A percentile compares a stretch with the other conserved stretches of the same genome.
These are phyloP conservation scores for Leishmania tarentolae DNA, from an alignment of 208 protist genomes.

Conservation along the genomic window DNA sequence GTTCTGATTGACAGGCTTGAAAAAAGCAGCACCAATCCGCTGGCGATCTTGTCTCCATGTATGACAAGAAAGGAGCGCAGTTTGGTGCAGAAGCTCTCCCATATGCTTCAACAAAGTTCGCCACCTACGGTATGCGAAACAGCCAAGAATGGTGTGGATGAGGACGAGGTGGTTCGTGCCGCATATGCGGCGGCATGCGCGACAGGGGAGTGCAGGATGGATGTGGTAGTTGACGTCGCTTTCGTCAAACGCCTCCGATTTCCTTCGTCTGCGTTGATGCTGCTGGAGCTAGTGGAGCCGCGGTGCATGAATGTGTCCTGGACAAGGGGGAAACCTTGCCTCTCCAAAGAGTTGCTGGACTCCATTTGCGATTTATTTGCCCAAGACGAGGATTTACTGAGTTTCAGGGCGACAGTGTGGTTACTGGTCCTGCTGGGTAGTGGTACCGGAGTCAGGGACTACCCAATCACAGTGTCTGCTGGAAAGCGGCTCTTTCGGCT, in stretches of 20 bases:
- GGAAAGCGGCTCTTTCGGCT: constrained; percentile 41
- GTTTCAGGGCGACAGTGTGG: constrained; percentile 49
- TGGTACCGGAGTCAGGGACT: constrained; percentile 6
- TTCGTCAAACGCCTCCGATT: constrained; percentile 25
- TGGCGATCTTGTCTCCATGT: constrained; percentile 51
- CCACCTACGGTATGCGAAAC: background rate
- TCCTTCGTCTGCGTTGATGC: constrained; percentile 29
- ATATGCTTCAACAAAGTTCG: constrained; percentile 21
- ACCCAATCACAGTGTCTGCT: constrained; percentile 7
- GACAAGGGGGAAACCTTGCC: constrained; percentile 2
- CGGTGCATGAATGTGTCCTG: constrained; percentile 11
- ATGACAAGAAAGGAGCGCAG: constrained; percentile 61
- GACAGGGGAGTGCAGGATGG: constrained; percentile 16
- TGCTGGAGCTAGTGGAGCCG: constrained; percentile 36
- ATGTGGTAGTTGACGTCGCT: background rate
- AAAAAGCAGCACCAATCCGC: constrained; percentile 34
- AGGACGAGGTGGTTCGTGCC: constrained; percentile 25
- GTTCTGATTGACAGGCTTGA: constrained; percentile 63
- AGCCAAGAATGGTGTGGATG: background rate
- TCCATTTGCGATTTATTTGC: constrained; percentile 20
- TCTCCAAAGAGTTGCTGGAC: constrained; percentile 27
- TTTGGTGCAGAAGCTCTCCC: constrained; percentile 41
- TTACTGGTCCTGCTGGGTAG: constrained; percentile 38
- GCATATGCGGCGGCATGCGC: constrained; percentile 32
- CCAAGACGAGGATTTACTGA: constrained; percentile 23